Base-by-base conservation (phyloP, 1,139 yeast genomes). In the Zygoascus sp. region DNA sequence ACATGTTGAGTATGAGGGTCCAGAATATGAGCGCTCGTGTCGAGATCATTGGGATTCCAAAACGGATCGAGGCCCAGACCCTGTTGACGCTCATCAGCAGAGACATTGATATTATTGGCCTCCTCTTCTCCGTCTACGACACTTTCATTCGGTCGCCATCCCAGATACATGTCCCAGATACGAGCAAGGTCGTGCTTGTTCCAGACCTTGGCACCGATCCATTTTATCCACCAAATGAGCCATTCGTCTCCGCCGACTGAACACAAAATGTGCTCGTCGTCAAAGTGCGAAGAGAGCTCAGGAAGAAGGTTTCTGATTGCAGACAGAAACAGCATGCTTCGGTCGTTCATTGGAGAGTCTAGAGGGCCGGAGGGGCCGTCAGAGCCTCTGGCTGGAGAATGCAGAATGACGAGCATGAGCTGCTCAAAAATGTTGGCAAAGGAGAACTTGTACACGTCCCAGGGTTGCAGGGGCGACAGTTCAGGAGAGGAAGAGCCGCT, bases 181-280 rank as follows among this genome's bases (percentile, higher is more conserved):
- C 96, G 73, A 3, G 94, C 96, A 47, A 96, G 69, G 64, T 88
- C 96, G 53, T 75, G 74, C 52, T 83, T 75, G 45, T 90, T 83
- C 79, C 95, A 81, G 7, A 84, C 90, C 64, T 86, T 85, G 10
- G 94, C 78, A n/a, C 97, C 97, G 60, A 87, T 79, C 74, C 87
- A 89, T 61, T 89, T 87, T 54, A 89, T 71, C 97, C 97, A 90
- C 95, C 96, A 90, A 32, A 87, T 75, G 32, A 89, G 70, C 97
- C 97, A 90, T 60, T 85, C 94, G 57, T 86, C 94, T 57, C 87
- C 90, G 42, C 78, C 68, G 16, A 59, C 54, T 40, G 81, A 76
- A 48, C 78, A 73, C 45, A 85, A 66, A 34, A 84, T 79, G 52
- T 84, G 92, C 59, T 90, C 97, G 58, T 88, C 96, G 41, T 80